A percentile compares a stretch with the other conserved stretches of the same genome.
Conservation (phyloP, 2,329 filamentous ascomycete genomes). For the Xenoacremonium recifei region DNA sequence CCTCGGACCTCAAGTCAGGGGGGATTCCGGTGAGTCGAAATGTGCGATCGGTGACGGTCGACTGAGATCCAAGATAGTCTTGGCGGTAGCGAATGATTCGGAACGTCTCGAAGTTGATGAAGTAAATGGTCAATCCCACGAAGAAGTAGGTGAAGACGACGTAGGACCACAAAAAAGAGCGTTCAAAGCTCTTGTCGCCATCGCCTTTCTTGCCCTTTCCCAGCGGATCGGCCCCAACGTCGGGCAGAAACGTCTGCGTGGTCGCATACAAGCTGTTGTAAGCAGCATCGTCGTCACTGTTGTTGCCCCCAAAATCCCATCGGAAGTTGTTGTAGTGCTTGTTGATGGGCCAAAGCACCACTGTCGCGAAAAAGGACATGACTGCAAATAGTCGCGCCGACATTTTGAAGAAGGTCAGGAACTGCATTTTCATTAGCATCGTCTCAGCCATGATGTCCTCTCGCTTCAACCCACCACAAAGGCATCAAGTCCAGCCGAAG, state of each 20-base stretch:
- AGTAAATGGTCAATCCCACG: constrained; percentile 75
- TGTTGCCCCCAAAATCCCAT: constrained; percentile 1
- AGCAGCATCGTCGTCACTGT: constrained; percentile 1
- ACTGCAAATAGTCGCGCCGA: constrained; percentile 78
- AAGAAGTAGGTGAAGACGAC: constrained; percentile 95
- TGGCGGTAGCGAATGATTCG: constrained; percentile 84
- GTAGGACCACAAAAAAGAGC: constrained; percentile 81
- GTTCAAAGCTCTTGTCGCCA: constrained; percentile 34
- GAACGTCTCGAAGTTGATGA: constrained; percentile 79
- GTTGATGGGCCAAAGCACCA: constrained; percentile 85
- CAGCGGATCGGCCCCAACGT: constrained; percentile 8
- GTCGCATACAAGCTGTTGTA: constrained; percentile 7
- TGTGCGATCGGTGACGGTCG: constrained; percentile 92
- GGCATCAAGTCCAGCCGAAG: constrained; percentile 88
- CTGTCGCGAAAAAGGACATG: constrained; percentile 77
- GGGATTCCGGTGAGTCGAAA: constrained; percentile 91
- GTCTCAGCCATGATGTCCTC: not conserved
- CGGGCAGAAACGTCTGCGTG: constrained; percentile 14
- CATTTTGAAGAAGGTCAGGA: constrained; percentile 95
- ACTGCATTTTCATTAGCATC: constrained; percentile 43
- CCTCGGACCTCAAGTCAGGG: constrained; percentile 71
- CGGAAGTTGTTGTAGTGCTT: constrained; percentile 49
- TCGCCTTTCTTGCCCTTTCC: constrained; percentile 31
- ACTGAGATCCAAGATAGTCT: constrained; percentile 88
- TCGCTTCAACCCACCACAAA: constrained; percentile 66